Evolutionary conservation across 306 rosid species (phyloP).

Genomic region (Prunus kanzakura): DNA sequence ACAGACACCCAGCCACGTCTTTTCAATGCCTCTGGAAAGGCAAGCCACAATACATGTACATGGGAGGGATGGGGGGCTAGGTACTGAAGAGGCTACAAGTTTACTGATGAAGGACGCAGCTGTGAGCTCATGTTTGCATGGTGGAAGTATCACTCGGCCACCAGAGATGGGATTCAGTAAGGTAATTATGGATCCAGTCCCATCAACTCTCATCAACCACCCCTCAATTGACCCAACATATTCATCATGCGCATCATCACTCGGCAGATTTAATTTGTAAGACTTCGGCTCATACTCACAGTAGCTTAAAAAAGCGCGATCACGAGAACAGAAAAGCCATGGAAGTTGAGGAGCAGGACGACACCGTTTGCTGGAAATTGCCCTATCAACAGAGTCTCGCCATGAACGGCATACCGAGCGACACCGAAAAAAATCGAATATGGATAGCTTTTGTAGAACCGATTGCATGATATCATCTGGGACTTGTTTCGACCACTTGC

Average conservation of each 20-base stretch:
- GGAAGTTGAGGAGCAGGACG: background rate
- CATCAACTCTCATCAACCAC: background rate
- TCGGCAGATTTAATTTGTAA: background rate
- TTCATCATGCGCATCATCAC: background rate
- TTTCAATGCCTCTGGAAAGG: background rate
- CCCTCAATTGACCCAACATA: background rate
- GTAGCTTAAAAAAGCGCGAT: background rate
- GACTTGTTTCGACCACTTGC: too few relatives aligned
- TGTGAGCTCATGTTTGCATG: background rate
- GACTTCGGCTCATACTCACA: background rate
- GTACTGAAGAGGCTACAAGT: background rate
- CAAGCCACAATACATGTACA: background rate
- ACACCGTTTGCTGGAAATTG: background rate
- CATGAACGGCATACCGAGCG: background rate
- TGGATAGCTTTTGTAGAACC: background rate
- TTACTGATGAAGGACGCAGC: background rate
- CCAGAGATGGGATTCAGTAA: slow-evolving; percentile 1
- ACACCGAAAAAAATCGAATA: background rate
- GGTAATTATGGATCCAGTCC: background rate
- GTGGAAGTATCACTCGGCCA: background rate
- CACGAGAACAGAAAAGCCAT: background rate
- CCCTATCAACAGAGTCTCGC: background rate
- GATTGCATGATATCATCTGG: background rate
- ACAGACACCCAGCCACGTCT: background rate
- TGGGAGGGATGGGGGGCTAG: background rate